Base-by-base conservation (phyloP, 805 yeast genomes). In the Pichia membranifaciens region DNA sequence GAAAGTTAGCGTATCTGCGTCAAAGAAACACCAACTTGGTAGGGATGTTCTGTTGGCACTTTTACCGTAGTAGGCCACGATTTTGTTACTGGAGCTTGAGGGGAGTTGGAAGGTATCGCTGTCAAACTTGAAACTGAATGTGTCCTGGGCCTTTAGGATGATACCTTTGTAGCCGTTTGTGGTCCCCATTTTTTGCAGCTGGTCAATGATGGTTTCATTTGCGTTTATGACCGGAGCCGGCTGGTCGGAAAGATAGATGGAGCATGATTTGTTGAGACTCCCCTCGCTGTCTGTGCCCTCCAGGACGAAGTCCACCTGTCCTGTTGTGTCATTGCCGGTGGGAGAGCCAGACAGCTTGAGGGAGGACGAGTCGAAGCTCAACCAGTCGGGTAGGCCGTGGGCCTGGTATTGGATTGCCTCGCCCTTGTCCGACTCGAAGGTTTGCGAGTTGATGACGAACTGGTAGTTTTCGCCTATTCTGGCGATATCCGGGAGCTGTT, bases 401-500 rank as follows among this genome's bases (percentile, higher is more conserved):
- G 79, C 84, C 3, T 76, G 57, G 63, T 87, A 87, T 6, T 70
- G 49, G 33, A 89, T 72, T 4, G 65, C 43, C 7, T 65, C 44
- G 17, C 71, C 72, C 21, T 64, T 66, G 41, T 68, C 61, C 1
- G 79, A 72, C 43, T 69, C 60, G 63, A 77, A 88, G 2, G 98
- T 91, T 55, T 81, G 79, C 50, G 76, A 68, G 45, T 89, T 82
- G 37, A 91, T 66, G 33, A 82, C 73, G 65, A 87, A 91, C 17
- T 68, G 55, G 66, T 83, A 91, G 2, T 61, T 55, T 55, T 78
- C 71, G 50, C 78, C 78, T 15, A 79, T 77, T 49, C 95, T 74
- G 4, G 96, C 98, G 13, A 93, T 87, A 31, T 88, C 84, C 5
- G 98, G 98, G 20, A 82, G 73, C 67, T 91, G 99, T 60, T 81